Percentiles rank a stretch among this genome's conserved stretches.
Evolutionary conservation across 192 early-diverging fungal species (phyloP).

Genomic region (Pilobolus umbonatus): DNA sequence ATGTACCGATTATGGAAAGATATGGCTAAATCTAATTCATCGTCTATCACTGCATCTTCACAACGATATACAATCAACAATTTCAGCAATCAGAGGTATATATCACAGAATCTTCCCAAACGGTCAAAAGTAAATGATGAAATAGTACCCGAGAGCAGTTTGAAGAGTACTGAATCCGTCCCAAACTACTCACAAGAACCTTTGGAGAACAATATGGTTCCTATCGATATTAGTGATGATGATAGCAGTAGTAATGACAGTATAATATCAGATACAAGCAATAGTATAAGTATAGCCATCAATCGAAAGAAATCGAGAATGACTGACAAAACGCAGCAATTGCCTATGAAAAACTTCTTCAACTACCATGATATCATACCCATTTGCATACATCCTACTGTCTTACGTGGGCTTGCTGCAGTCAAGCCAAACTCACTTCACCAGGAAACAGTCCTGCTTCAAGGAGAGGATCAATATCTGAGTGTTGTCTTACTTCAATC

Average conservation of each 20-base stretch:
- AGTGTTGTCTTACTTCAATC: conserved; percentile 30
- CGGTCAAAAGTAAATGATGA: conserved; percentile 20
- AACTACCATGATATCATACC: conserved; percentile 14
- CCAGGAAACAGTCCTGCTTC: conserved; percentile 32
- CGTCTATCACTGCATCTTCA: neutral
- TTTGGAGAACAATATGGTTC: neutral
- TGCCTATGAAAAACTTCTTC: conserved; percentile 23
- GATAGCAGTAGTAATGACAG: neutral
- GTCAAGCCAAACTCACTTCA: conserved; percentile 31
- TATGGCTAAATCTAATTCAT: conserved; percentile 8
- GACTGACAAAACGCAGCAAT: neutral
- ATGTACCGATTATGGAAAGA: conserved; percentile 67
- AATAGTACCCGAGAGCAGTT: neutral
- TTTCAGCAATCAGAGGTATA: neutral
- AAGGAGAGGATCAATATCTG: conserved; percentile 37
- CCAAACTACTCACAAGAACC: too few species aligned
- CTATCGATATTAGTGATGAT: neutral
- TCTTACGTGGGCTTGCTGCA: conserved; percentile 26
- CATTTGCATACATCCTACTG: conserved; percentile 36
- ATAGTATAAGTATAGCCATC: too few species aligned
- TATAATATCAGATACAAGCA: neutral
- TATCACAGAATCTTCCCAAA: neutral
- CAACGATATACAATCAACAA: neutral
- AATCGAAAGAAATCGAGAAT: neutral
- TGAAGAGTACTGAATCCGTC: too few species aligned